These are phyloP conservation scores for Geotrichum aggregatum DNA, from an alignment of 1,139 yeast genomes.

Conservation along the genomic window DNA sequence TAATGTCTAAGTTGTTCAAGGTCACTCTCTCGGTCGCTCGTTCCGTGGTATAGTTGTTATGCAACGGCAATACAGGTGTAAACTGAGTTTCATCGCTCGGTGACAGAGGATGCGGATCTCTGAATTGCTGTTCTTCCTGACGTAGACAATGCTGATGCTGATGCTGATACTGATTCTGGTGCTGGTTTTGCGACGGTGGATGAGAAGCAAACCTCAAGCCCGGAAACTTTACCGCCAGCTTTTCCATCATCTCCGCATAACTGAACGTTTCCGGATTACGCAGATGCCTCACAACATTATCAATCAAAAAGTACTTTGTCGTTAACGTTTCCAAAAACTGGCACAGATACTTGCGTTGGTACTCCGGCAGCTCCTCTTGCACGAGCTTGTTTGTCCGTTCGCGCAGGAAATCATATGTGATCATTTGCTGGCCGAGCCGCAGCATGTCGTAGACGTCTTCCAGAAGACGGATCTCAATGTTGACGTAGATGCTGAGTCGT, in stretches of 20 bases:
- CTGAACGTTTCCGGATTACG: neutral
- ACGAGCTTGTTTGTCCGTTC: neutral
- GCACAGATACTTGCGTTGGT: neutral
- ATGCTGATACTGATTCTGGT: too few species aligned
- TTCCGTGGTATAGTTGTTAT: too few species aligned
- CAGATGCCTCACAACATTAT: neutral
- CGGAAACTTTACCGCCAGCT: constrained; percentile 1
- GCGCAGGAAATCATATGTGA: neutral
- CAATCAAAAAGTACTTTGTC: neutral
- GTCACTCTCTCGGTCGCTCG: too few species aligned
- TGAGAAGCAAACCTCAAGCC: neutral
- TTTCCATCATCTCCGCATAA: neutral
- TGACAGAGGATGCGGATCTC: too few species aligned
- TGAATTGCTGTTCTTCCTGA: too few species aligned
- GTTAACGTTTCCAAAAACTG: neutral
- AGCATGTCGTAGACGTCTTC: neutral
- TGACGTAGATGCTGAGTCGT: neutral
- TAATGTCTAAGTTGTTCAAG: too few species aligned
- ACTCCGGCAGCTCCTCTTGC: neutral
- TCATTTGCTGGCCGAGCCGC: neutral
- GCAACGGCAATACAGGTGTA: too few species aligned
- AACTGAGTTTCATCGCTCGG: too few species aligned
- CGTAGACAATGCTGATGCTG: too few species aligned
- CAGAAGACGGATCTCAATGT: neutral
- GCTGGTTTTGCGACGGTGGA: too few species aligned